Evolutionary conservation across 768 basidiomycete species (phyloP), one percentile per base, ranked within the genome.

Genomic region (Flagelloscypha sp.): DNA sequence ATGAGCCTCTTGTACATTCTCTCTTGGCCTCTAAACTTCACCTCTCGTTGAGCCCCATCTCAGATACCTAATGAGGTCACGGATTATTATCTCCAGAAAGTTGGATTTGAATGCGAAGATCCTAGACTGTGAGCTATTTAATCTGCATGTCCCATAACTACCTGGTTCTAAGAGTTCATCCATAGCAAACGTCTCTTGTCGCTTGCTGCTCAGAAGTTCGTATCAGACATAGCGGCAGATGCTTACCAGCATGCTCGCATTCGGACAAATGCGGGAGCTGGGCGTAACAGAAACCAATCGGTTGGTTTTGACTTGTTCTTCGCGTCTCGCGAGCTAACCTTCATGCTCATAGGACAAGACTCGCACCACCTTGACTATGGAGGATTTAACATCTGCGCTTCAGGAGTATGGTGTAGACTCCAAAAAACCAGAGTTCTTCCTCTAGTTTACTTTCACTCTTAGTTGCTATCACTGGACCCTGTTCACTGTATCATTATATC

Each of bases 41-140:
- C 10, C 24, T 24, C 15, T 31, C 40, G 11, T 19, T 31, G 37
- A 24, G 20, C 22, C 35, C 7, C 17, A 5, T 30, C 27, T 8
- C 53, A 97, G 93, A 88, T 98, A 43, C 94, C 94, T 0, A 94
- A 90, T 54, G 93, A 98, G 57, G 89, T 99, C 16, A 95, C 93
- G 3, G 89, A 95, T 50, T 95, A 93, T 57, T 98, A 95, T 61
- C 76, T 99, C 8, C 92, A 98, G 56, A 74, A 83, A 37, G 86
- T 93, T 13, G 95, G 94, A 1, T 97, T 97, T 57, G 92, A 97
- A 47, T 93, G 86, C 50, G 83, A 92, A 43, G 94, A 98, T 52
- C 76, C 90, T 32, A 77, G 94, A 49, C 57, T 98, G 92, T 95
- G 49, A 49, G 80, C 35, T 15, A 48, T 35, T 17, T n/a, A 12